phyloP scores from a whole-genome alignment of 345 rosid genomes.

The Salix suchowensis region DNA sequence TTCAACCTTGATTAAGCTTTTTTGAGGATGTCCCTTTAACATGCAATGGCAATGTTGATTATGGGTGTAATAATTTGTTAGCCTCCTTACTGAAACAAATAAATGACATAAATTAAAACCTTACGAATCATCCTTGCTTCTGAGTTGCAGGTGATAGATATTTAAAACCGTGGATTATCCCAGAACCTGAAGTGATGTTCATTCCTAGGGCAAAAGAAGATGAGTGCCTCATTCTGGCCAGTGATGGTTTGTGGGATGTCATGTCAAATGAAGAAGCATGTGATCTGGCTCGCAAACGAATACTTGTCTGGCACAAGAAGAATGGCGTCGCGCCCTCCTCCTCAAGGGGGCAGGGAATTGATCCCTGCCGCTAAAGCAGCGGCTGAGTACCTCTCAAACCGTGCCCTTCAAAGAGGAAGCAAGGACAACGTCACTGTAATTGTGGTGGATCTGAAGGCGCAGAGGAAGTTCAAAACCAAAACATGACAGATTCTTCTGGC shows the following conservation, averaged over 20 bases:
- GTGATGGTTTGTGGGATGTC: conserved; percentile 97
- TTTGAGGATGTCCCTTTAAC: neutral
- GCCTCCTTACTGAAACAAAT: neutral
- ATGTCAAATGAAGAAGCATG: conserved; percentile 90
- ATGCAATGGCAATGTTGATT: neutral
- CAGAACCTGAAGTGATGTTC: conserved; percentile 85
- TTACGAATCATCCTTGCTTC: neutral
- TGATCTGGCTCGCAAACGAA: conserved; percentile 76
- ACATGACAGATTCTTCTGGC: conserved; percentile 26
- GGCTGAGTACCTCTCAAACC: conserved; percentile 69
- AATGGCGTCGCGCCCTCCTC: conserved; percentile 41
- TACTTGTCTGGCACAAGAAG: conserved; percentile 87
- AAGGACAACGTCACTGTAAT: conserved; percentile 79
- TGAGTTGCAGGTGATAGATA: conserved; percentile 77
- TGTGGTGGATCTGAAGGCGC: conserved; percentile 87
- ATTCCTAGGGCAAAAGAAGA: conserved; percentile 84
- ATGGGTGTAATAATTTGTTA: neutral
- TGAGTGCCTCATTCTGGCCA: conserved; percentile 80
- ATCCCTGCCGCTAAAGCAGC: conserved; percentile 93
- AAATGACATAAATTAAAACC: neutral
- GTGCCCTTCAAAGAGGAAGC: conserved; percentile 87
- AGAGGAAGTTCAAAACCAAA: conserved; percentile 83
- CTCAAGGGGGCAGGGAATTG: conserved; percentile 48
- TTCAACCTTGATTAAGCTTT: neutral
- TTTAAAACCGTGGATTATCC: conserved; percentile 92